Percentiles rank a stretch among this genome's conserved stretches.
Evolutionary conservation across 495 filamentous ascomycete species (phyloP).

Genomic region (Jackrogersella multiformis): DNA sequence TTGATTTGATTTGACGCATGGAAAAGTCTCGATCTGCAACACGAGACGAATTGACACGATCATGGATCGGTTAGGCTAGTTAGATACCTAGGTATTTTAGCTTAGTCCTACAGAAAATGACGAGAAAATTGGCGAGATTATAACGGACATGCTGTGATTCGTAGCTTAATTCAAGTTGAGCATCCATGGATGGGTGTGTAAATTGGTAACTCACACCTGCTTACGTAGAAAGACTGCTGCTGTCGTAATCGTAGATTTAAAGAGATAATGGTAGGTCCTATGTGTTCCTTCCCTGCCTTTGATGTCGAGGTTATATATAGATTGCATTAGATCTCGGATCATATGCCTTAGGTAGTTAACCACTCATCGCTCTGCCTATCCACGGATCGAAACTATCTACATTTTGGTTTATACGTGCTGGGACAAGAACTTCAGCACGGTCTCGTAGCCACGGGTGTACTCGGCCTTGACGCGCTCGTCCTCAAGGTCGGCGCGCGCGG

Average conservation of each 20-base stretch:
- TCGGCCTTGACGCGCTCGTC: conserved; percentile 73
- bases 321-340: background rate
- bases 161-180: background rate
- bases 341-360: background rate
- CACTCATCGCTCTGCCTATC: background rate
- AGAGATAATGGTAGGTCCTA: background rate
- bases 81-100: too few species aligned
- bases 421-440: conserved; percentile 76
- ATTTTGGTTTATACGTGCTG: conserved; percentile 68
- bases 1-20: too few species aligned
- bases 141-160: too few species aligned
- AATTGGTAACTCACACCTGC: background rate
- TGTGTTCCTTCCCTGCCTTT: background rate
- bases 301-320: background rate
- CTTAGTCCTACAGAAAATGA: too few species aligned
- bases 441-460: conserved; percentile 82
- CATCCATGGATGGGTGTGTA: background rate
- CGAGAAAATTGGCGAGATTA: too few species aligned
- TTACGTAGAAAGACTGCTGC: background rate
- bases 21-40: too few species aligned
- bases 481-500: conserved; percentile 74
- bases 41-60: too few species aligned
- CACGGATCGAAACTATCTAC: background rate
- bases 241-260: conserved; percentile 14
- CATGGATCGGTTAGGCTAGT: too few species aligned